phyloP scores from a whole-genome alignment of 495 filamentous ascomycete genomes.

The Penicillium daleae region DNA sequence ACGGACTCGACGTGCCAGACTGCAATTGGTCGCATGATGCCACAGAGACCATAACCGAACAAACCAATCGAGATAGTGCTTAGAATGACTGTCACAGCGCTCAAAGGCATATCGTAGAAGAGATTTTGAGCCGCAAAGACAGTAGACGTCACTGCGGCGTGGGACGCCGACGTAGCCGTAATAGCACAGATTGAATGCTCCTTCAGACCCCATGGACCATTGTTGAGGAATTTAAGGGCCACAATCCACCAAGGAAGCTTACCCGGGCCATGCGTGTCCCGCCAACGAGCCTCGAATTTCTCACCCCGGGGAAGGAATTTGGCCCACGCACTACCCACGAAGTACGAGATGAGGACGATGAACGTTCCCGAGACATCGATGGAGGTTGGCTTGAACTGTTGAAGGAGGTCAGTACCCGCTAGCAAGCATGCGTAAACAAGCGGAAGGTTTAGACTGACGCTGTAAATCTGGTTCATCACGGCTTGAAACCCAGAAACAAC shows the following conservation, averaged over 20 bases:
- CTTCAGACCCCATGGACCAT: constrained; percentile 37
- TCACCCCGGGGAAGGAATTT: background rate
- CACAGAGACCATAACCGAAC: constrained; percentile 59
- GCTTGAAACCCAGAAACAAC: background rate
- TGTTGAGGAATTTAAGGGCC: constrained; percentile 29
- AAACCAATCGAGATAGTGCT: constrained; percentile 42
- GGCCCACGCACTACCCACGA: background rate
- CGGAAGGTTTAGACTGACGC: background rate
- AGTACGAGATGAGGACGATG: background rate
- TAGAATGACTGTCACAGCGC: constrained; percentile 31
- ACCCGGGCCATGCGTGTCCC: background rate
- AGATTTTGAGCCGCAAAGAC: constrained; percentile 39
- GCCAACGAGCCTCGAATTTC: background rate
- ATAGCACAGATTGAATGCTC: constrained; percentile 39
- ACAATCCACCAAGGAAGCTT: background rate
- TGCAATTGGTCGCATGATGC: constrained; percentile 53
- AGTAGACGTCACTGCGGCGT: constrained; percentile 15
- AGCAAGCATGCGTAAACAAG: background rate
- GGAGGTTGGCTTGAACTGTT: background rate
- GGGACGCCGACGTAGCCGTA: constrained; percentile 34
- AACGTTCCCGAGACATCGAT: background rate
- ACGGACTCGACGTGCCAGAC: constrained; percentile 58
- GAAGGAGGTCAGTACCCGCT: background rate
- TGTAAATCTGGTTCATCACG: background rate
- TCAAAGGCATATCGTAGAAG: constrained; percentile 37